Conservation (phyloP, 1,284 basidiomycete genomes). For the Irpex lacteus region DNA sequence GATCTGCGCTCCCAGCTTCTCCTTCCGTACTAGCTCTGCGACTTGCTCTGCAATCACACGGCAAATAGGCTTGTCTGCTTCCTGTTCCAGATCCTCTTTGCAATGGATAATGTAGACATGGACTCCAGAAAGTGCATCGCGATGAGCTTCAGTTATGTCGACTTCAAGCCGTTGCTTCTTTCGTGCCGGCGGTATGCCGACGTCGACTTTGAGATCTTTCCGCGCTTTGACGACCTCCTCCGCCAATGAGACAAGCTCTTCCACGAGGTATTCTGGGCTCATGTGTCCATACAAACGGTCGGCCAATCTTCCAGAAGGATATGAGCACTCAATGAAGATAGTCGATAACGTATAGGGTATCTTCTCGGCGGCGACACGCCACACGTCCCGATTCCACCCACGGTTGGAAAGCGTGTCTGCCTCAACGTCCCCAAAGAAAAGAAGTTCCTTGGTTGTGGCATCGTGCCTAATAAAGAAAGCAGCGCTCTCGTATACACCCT, state of each 20-base stretch:
- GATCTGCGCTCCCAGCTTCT: constrained; percentile 60
- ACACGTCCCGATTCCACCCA: constrained; percentile 61
- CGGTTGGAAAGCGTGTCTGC: constrained; percentile 63
- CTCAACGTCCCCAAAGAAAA: constrained; percentile 86
- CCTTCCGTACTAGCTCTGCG: constrained; percentile 48
- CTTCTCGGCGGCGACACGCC: constrained; percentile 69
- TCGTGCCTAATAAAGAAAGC: constrained; percentile 78
- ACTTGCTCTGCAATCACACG: constrained; percentile 65
- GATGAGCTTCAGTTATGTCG: constrained; percentile 32
- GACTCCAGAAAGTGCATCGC: constrained; percentile 53
- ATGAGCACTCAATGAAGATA: constrained; percentile 86
- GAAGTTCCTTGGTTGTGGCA: constrained; percentile 54
- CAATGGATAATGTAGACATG: constrained; percentile 76
- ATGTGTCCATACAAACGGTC: constrained; percentile 74
- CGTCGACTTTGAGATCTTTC: constrained; percentile 11
- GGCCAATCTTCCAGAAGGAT: constrained; percentile 60
- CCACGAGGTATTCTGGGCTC: constrained; percentile 65
- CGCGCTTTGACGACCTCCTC: constrained; percentile 55
- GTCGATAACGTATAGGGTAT: constrained; percentile 59
- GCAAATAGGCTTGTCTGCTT: constrained; percentile 44
- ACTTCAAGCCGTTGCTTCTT: constrained; percentile 47
- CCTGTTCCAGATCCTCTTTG: constrained; percentile 60
- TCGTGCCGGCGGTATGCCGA: constrained; percentile 31
- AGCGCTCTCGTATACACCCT: constrained; percentile 59
- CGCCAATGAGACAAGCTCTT: constrained; percentile 66